These are phyloP conservation scores for Papiliotrema fonsecae DNA, from an alignment of 1,284 basidiomycete species.

Conservation along the genomic window DNA sequence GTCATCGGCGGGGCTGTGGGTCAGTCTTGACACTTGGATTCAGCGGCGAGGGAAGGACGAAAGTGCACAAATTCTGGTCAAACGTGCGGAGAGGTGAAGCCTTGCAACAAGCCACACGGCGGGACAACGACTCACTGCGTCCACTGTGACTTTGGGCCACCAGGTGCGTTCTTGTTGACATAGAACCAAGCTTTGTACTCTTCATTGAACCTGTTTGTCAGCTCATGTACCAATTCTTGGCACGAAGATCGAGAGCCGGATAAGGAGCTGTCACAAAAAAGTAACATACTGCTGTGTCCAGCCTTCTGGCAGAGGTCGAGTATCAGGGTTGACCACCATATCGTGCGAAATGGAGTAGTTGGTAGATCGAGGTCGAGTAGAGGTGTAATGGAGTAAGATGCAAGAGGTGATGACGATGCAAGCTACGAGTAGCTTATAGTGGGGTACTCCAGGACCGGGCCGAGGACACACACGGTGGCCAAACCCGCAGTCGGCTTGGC, in stretches of 20 bases:
- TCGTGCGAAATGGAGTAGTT: background rate
- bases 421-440: no score
- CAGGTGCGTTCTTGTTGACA: conserved; percentile 45
- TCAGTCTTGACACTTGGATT: conserved; percentile 1
- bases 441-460: no score
- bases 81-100: background rate
- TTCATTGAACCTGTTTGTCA: conserved; percentile 34
- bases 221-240: no score
- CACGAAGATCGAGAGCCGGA: no score
- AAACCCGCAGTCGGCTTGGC: no score
- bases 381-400: background rate
- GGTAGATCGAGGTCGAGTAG: no score
- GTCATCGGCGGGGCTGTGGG: conserved; percentile 41
- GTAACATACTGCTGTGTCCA: conserved; percentile 44
- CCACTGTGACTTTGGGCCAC: conserved; percentile 42
- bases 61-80: no score
- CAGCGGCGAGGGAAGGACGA: background rate
- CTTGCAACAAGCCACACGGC: background rate
- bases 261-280: no score
- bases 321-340: conserved; percentile 33
- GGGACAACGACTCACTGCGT: conserved; percentile 39
- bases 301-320: conserved; percentile 41
- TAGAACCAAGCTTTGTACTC: conserved; percentile 50
- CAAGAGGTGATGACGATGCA: no score
- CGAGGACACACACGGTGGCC: no score